Evolutionary conservation across 208 protist species (phyloP).

Genomic region (Acanthamoeba sp.): DNA sequence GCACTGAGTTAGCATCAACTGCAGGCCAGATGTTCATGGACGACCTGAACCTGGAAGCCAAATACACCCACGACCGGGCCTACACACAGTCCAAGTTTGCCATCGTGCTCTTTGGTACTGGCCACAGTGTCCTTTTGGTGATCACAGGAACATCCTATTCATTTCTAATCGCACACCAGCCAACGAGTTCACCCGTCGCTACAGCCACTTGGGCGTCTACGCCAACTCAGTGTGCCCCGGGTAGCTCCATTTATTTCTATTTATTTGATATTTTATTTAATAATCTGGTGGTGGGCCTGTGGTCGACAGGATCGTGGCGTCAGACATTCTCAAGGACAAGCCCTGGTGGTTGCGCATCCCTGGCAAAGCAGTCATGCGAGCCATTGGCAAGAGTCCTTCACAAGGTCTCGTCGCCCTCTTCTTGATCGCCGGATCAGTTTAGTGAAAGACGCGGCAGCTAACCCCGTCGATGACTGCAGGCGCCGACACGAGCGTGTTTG

Average conservation of each 20-base stretch:
- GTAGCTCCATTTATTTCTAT: no score
- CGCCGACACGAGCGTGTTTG: slow-evolving; percentile 20
- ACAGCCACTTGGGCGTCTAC: slow-evolving; percentile 5
- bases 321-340: slow-evolving; percentile 37
- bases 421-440: not conserved
- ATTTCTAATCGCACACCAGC: no score
- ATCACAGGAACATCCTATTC: no score
- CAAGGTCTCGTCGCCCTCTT: not conserved
- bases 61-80: slow-evolving; percentile 22
- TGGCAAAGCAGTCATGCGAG: slow-evolving; percentile 2
- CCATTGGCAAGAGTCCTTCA: slow-evolving; percentile 2
- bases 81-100: slow-evolving; percentile 65
- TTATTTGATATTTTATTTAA: no score
- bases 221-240: slow-evolving; percentile 43
- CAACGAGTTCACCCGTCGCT: slow-evolving; percentile 51
- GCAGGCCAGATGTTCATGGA: slow-evolving; percentile 55
- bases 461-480: not conserved
- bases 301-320: slow-evolving; percentile 19
- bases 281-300: no score
- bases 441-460: no score
- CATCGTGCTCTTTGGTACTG: slow-evolving; percentile 24
- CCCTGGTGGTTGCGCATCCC: slow-evolving; percentile 16
- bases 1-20: not conserved
- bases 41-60: slow-evolving; percentile 12
- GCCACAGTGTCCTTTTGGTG: no score